These are phyloP conservation scores for Boletales sp. DNA, from an alignment of 768 basidiomycete species.

Conservation along the genomic window DNA sequence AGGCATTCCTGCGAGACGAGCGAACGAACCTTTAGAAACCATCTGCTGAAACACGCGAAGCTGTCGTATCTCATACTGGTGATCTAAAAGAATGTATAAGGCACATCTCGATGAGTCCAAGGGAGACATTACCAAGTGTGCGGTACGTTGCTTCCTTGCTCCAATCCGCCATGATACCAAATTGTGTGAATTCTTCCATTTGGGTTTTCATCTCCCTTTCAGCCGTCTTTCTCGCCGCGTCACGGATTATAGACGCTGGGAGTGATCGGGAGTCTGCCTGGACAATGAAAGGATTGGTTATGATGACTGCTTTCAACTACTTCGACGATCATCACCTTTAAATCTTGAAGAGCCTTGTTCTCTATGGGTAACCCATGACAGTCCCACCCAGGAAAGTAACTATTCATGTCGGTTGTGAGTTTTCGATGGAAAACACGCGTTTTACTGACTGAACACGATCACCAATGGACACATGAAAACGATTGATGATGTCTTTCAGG, in stretches of 20 bases:
- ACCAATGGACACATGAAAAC: constrained; percentile 79
- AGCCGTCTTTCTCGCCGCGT: constrained; percentile 70
- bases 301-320: neutral
- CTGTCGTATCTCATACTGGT: constrained; percentile 84
- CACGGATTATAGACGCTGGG: constrained; percentile 59
- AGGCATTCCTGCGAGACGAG: neutral
- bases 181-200: constrained; percentile 69
- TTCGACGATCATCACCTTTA: constrained; percentile 46
- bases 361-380: constrained; percentile 98
- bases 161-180: constrained; percentile 96
- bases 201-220: constrained; percentile 71
- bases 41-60: constrained; percentile 80
- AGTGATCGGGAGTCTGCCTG: constrained; percentile 57
- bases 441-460: constrained; percentile 71
- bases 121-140: constrained; percentile 62
- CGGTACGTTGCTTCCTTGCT: constrained; percentile 66
- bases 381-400: constrained; percentile 96
- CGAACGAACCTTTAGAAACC: constrained; percentile 68
- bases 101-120: neutral
- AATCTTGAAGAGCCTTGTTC: constrained; percentile 80
- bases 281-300: neutral
- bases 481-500: constrained; percentile 91
- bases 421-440: neutral
- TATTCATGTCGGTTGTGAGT: constrained; percentile 29
- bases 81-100: constrained; percentile 48